Evolutionary conservation across 345 rosid species (phyloP).

Genomic region (Populus ilicifolia): DNA sequence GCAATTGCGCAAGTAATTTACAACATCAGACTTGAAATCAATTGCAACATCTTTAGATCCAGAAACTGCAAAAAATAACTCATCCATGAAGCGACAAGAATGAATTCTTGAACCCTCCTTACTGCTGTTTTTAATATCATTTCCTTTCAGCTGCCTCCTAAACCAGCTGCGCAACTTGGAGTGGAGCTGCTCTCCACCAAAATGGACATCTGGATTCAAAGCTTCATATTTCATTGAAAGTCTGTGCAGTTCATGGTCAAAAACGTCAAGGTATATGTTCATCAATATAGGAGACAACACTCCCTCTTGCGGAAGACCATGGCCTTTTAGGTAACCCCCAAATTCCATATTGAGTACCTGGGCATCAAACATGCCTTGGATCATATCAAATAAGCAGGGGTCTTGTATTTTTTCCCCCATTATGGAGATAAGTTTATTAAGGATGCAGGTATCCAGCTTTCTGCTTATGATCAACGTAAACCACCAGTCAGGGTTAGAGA

Average conservation of each 20-base stretch:
- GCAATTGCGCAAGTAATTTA: constrained; percentile 42
- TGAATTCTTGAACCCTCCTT: constrained; percentile 45
- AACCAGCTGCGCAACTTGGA: constrained; percentile 79
- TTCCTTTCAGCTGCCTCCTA: constrained; percentile 67
- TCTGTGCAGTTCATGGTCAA: constrained; percentile 68
- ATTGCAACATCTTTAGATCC: constrained; percentile 60
- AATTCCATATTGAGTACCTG: constrained; percentile 70
- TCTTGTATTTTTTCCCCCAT: constrained; percentile 69
- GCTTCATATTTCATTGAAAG: constrained; percentile 81
- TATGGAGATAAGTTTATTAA: constrained; percentile 48
- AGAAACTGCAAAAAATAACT: constrained; percentile 66
- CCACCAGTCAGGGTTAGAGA: constrained; percentile 77
- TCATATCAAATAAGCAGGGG: constrained; percentile 38
- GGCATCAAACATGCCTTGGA: constrained; percentile 68
- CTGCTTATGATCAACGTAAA: constrained; percentile 55
- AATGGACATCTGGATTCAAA: constrained; percentile 33
- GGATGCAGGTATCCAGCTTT: constrained; percentile 45
- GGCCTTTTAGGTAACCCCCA: constrained; percentile 89
- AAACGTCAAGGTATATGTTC: constrained; percentile 70
- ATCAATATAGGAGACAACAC: constrained; percentile 67
- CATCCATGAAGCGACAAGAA: constrained; percentile 82
- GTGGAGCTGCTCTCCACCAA: constrained; percentile 27
- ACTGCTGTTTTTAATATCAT: constrained; percentile 18
- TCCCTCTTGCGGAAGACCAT: constrained; percentile 98
- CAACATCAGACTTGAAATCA: constrained; percentile 50